Base-by-base conservation (phyloP, 2,329 filamentous ascomycete species). In the Epichloe sibirici region DNA sequence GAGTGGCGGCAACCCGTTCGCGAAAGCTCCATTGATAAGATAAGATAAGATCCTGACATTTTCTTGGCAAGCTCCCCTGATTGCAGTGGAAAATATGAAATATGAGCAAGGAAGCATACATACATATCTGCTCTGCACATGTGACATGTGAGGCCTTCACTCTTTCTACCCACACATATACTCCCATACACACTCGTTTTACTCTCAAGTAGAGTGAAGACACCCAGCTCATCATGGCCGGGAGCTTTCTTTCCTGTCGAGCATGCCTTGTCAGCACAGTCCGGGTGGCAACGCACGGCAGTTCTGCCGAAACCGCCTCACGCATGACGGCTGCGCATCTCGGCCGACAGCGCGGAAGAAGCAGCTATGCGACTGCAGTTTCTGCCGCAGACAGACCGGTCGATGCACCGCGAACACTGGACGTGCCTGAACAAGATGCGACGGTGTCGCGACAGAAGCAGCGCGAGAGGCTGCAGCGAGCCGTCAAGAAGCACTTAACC, bases 401-500 rank as follows among this genome's bases (percentile, higher is more conserved):
- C n/a, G 65, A 65, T 47, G 57, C 56, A 3, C 62, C 62, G 1
- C 56, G 52, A 23, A 60, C 4, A 35, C 52, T 65, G 9, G 58
- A 62, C 28, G 42, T 52, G 9, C 44, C 61, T 12, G 52, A 55
- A 3, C 37, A 51, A 6, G 59, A 57, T 13, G 51, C 54, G 4
- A 38, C 45, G 3, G 51, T 17, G 1, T 38, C 55, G 47, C 49
- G 55, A 23, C 61, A 56, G 51, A 63, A 58, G 53, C 53, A 53
- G 48, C 56, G 31, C 17, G 59, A 66, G 45, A 61, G 58, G 58
- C 57, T 70, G 13, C 62, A 71, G 52, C 66, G 68, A 50, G 66
- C 64, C 15, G 70, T 73, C 46, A 71, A 71, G 39, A 77, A 74
- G 60, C 81, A 89, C 58, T 63, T 90, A 51, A 65, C 75, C 46